Evolutionary conservation across 2,329 filamentous ascomycete species (phyloP).

Genomic region (Fusarium sarcochroum): DNA sequence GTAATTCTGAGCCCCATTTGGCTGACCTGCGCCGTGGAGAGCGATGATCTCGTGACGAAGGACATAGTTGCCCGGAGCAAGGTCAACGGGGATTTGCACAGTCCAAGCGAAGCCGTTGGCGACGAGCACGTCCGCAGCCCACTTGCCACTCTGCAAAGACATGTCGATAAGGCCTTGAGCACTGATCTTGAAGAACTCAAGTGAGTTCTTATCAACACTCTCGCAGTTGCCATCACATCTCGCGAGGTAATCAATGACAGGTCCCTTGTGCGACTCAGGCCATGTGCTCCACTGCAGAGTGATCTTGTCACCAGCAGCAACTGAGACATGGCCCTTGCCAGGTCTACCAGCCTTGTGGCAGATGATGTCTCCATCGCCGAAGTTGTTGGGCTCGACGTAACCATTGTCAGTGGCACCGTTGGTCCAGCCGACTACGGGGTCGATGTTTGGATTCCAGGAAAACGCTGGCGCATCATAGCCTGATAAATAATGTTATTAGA

Average conservation of each 20-base stretch:
- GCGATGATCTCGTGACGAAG: slow-evolving; percentile 68
- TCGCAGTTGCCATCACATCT: slow-evolving; percentile 70
- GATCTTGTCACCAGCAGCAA: slow-evolving; percentile 58
- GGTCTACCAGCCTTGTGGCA: slow-evolving; percentile 60
- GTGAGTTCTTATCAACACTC: slow-evolving; percentile 63
- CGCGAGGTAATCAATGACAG: slow-evolving; percentile 75
- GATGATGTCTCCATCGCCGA: slow-evolving; percentile 59
- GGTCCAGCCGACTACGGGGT: slow-evolving; percentile 44
- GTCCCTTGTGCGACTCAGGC: slow-evolving; percentile 62
- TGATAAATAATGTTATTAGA: too few species aligned
- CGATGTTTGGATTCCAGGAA: slow-evolving; percentile 41
- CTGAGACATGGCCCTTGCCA: slow-evolving; percentile 55
- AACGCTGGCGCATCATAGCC: slow-evolving; percentile 45
- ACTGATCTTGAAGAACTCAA: slow-evolving; percentile 76
- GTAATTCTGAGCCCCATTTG: slow-evolving; percentile 66
- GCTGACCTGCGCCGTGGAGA: slow-evolving; percentile 58
- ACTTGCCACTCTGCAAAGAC: slow-evolving; percentile 56
- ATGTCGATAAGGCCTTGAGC: slow-evolving; percentile 66
- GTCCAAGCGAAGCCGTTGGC: slow-evolving; percentile 53
- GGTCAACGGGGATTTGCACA: slow-evolving; percentile 51
- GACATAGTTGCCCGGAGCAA: slow-evolving; percentile 61
- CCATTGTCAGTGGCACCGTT: slow-evolving; percentile 59
- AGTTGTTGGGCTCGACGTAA: slow-evolving; percentile 61
- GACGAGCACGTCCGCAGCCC: slow-evolving; percentile 60
- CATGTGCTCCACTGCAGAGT: slow-evolving; percentile 59